Evolutionary conservation across 169 alveolate genomes (phyloP), one percentile per base, ranked within the genome.

Genomic region (Theileria sp.): DNA sequence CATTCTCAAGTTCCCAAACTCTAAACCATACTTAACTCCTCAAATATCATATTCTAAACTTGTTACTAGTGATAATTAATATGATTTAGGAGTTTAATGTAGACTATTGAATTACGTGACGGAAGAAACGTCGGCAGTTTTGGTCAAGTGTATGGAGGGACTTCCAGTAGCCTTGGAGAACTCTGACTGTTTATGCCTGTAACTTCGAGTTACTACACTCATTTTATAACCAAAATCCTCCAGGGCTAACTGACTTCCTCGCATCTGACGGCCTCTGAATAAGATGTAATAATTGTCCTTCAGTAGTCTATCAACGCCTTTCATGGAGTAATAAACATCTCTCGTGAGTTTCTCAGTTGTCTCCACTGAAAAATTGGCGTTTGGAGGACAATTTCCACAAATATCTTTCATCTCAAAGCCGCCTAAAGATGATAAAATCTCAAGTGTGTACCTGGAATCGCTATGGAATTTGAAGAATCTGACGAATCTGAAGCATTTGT

Each of bases 201-300:
- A 19, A 4, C 62, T 38, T 7, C 30, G 32, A 21, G 65, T 72
- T 17, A 78, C 86, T 5, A 77, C 49, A 28, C 79, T 44, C 67
- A 69, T 36, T 17, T 79, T 58, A 28, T 66, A 77, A 7, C 89
- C 86, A 15, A 83, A 21, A 12, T 74, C 64, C 44, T 23, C 67
- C 30, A 83, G 78, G 9, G 77, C 58, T 66, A 83, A 19, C 30
- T 28, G 49, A 36, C 82, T 69, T 65, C 89, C 89, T 19, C 89
- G 74, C 36, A 83, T 58, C 26, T 75, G 76, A 23, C 89, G 68
- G 10, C 89, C 89, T 10, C 89, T 75, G 13, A 83, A 75, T 65
- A 83, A 77, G 1, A 50, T 26, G 58, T 80, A 77, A n/a, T 69
- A 75, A n/a, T 65, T 79, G 61, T 71, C 89, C 7, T 76, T 65